Evolutionary conservation across 2,329 filamentous ascomycete genomes (phyloP).

Genomic region (Knufia petricola): DNA sequence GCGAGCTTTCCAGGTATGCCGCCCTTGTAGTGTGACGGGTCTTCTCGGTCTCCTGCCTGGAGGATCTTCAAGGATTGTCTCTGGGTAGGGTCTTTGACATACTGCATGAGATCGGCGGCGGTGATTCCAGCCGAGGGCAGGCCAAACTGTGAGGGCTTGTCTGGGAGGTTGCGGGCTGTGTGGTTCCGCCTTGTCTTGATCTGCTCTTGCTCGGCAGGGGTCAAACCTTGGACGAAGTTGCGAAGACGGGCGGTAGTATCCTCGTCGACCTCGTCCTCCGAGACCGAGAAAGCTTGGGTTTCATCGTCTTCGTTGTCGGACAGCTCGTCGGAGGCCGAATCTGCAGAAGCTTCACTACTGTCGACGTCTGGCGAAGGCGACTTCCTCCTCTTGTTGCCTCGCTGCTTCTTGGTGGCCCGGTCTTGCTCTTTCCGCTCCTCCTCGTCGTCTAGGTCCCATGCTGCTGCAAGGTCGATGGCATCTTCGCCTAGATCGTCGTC

Average conservation of each 20-base stretch:
- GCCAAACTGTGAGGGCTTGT: constrained; percentile 51
- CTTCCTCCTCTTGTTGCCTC: constrained; percentile 23
- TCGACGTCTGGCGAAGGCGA: not conserved
- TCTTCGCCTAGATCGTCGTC: constrained; percentile 57
- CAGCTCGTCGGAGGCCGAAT: constrained; percentile 25
- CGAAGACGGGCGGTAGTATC: constrained; percentile 54
- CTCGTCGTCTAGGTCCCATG: constrained; percentile 47
- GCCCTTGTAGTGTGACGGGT: constrained; percentile 42
- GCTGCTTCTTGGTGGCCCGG: constrained; percentile 25
- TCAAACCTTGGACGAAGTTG: constrained; percentile 46
- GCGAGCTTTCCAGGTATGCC: constrained; percentile 61
- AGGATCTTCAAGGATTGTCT: constrained; percentile 72
- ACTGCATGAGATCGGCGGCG: constrained; percentile 63
- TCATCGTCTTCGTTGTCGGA: constrained; percentile 39
- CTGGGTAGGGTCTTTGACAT: constrained; percentile 62
- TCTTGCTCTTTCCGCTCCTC: constrained; percentile 36
- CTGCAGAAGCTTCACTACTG: constrained; percentile 23
- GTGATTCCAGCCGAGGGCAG: constrained; percentile 58
- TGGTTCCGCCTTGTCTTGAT: constrained; percentile 25
- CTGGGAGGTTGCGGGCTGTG: constrained; percentile 47
- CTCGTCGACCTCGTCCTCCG: constrained; percentile 38
- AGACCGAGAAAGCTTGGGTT: constrained; percentile 39
- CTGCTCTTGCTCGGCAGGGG: constrained; percentile 2
- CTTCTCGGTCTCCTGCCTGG: constrained; percentile 51
- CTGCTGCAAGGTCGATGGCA: constrained; percentile 53